Evolutionary conservation across 202 grass and related monocot genomes (phyloP), one percentile per base, ranked within the genome.

Genomic region (Panicum virgatum): DNA sequence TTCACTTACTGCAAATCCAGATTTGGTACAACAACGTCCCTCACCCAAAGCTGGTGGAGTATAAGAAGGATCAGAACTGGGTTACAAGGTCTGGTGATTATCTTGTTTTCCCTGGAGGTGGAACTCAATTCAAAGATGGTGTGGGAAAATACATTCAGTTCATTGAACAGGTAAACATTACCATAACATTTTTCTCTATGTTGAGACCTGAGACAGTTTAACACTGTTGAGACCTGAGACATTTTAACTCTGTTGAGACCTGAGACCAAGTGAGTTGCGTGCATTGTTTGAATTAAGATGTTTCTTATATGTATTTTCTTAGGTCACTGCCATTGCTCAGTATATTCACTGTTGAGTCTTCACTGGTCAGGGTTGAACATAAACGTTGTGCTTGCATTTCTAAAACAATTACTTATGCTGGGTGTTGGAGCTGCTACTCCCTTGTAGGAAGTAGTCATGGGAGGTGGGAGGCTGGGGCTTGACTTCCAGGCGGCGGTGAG

Each of bases 21-120:
- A 98, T 98, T 61, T 98, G 96, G 92, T 98, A 91, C 80, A 78
- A 90, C 54, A 98, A 98, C 57, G 96, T 95, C 61, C 92, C 96
- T 83, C 96, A 98, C 56, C 80, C 96, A 12, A 98, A 98, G 79
- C 77, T 98, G 42, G 89, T 90, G 58, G 89, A 98, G 69, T 98
- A 93, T 64, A 98, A 96, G 68, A 98, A 95, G 74, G 92, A 95
- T 73, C 96, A 98, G 77, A 95, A 95, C 44, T 96, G 92, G 90
- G 92, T 98, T 23, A 86, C 64, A 36, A 91, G 34, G 19, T 98
- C 92, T 12, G 90, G 74, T 39, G 90, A 98, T 82, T 93, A 91
- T 85, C 87, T 98, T 82, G 73, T 95, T 83, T 98, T 98, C 69
- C 96, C 92, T 7, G 92, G 92, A 66, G 90, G 90, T 62, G 96